phyloP scores from a whole-genome alignment of 2,329 filamentous ascomycete genomes.

The Scortechinia acanthostroma region DNA sequence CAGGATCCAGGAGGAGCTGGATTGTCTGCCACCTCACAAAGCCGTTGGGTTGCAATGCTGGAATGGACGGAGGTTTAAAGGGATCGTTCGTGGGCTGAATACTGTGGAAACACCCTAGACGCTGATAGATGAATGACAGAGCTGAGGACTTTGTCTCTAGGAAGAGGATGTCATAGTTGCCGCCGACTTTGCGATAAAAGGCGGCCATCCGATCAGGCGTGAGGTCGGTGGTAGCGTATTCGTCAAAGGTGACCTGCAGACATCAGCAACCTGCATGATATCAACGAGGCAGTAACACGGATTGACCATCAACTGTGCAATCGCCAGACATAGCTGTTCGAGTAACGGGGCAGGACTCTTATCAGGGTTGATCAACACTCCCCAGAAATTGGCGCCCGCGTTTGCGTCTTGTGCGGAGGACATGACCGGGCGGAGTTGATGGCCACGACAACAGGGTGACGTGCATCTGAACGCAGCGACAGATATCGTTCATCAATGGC shows the following conservation, averaged over 20 bases:
- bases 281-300: not conserved
- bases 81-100: constrained; percentile 45
- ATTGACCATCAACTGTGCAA: constrained; percentile 34
- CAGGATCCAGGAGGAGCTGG: constrained; percentile 52
- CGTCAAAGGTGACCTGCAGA: not conserved
- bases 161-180: constrained; percentile 44
- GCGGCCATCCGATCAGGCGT: constrained; percentile 33
- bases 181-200: constrained; percentile 37
- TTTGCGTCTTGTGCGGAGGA: no score
- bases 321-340: constrained; percentile 34
- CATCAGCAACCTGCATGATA: no score
- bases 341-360: constrained; percentile 34
- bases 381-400: constrained; percentile 24
- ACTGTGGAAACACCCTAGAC: constrained; percentile 55
- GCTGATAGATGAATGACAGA: constrained; percentile 60
- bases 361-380: constrained; percentile 32
- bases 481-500: not conserved
- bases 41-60: constrained; percentile 51
- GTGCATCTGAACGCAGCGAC: not conserved
- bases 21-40: constrained; percentile 65
- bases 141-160: constrained; percentile 47
- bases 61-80: constrained; percentile 48
- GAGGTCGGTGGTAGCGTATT: constrained; percentile 4
- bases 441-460: not conserved
- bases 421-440: not conserved